Evolutionary conservation across 164 flowering plant species (phyloP).

Genomic region (Dillenia suffruticosa): DNA sequence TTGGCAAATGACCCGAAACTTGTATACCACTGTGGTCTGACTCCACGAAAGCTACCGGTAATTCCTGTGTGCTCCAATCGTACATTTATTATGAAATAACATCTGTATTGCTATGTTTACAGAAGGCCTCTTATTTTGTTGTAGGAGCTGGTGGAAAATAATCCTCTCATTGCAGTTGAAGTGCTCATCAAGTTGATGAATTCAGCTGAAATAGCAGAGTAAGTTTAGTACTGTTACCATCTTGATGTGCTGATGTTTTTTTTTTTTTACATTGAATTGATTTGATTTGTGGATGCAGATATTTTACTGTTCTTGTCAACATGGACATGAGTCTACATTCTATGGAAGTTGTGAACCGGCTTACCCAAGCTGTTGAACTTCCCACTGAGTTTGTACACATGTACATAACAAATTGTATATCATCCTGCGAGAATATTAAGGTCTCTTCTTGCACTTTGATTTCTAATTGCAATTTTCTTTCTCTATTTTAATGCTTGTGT

Average conservation of each 20-base stretch:
- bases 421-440: conserved; percentile 87
- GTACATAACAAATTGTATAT: conserved; percentile 91
- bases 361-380: conserved; percentile 84
- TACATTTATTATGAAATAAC: neutral
- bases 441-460: conserved; percentile 25
- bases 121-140: conserved; percentile 8
- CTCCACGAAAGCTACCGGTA: conserved; percentile 92
- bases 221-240: conserved; percentile 16
- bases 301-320: conserved; percentile 81
- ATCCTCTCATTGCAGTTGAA: conserved; percentile 96
- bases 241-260: neutral
- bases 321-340: conserved; percentile 99
- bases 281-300: conserved; percentile 36
- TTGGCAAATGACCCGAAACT: conserved; percentile 87
- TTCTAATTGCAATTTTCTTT: neutral
- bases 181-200: conserved; percentile 81
- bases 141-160: conserved; percentile 94
- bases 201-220: conserved; percentile 92
- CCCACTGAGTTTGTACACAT: conserved; percentile 85
- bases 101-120: conserved; percentile 1
- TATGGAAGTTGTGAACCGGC: conserved; percentile 98
- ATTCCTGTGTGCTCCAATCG: conserved; percentile 12
- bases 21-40: conserved; percentile 95
- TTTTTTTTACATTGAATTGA: neutral
- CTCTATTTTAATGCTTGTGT: too few relatives aligned